Base-by-base conservation (phyloP, 345 rosid genomes). In the Euphorbia peplus region DNA sequence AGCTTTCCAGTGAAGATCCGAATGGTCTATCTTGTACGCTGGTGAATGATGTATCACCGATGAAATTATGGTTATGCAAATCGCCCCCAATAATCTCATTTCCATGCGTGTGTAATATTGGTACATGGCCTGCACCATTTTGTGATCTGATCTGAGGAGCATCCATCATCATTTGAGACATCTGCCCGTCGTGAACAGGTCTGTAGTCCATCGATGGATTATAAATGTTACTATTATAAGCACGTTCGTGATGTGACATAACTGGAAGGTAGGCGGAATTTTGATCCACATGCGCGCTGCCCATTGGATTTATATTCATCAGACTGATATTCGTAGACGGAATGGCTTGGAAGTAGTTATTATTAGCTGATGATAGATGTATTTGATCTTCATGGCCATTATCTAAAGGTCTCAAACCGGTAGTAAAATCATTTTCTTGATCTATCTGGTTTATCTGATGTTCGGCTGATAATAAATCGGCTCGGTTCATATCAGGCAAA, bases 401-500 rank as follows among this genome's bases (percentile, higher is more conserved):
- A 69, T 80, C 89, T 28, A 73, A 56, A 21, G 78, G 75, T 74
- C 73, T 78, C 57, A 78, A 58, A 32, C 58, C 68, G 15, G 77
- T 32, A 54, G 68, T 77, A 24, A 82, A 29, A 68, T 54, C 77
- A 76, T 68, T 78, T 21, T 75, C 90, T 70, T 53, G 81, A 56
- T 57, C 79, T 60, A 60, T 53, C 42, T 62, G 70, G 39, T 70
- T 80, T 64, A 81, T 66, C 51, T 80, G 83, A 68, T 72, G 73
- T 25, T 87, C 96, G 64, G 73, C 50, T 72, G 77, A 72, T 30
- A 70, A 86, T 28, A 55, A 47, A 70, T 84, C 82, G 9, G 70
- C 47, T 28, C 81, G 76, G 70, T 91, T 86, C 73, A 86, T 87
- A 73, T 87, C 92, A 59, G 93, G 93, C 70, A 87, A 44, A 48